phyloP scores from a whole-genome alignment of 139 green algal genomes.

The Edaphochlamys debaryana region DNA sequence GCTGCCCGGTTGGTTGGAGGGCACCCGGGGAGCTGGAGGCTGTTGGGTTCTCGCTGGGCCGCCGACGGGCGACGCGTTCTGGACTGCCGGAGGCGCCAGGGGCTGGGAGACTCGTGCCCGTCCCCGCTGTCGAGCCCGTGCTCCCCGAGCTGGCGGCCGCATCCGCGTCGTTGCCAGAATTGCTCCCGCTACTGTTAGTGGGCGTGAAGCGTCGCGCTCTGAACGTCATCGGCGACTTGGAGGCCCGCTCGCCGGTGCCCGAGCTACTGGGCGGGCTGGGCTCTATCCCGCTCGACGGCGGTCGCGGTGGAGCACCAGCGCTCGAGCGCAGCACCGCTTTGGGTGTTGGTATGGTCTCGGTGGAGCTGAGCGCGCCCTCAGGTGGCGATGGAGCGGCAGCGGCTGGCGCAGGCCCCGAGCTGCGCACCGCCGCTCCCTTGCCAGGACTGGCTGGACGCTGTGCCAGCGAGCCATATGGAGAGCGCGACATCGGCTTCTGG shows the following conservation, averaged over 20 bases:
- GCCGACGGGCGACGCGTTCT: background rate
- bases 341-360: background rate
- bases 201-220: constrained; percentile 14
- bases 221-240: constrained; percentile 38
- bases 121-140: background rate
- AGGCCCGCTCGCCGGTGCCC: background rate
- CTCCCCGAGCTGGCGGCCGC: background rate
- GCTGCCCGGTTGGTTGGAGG: too few species aligned
- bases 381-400: background rate
- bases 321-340: background rate
- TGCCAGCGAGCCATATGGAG: too few species aligned
- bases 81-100: background rate
- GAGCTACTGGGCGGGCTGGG: background rate
- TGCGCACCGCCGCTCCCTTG: too few species aligned
- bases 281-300: background rate
- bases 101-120: background rate
- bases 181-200: constrained; percentile 2
- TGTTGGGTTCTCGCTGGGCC: background rate
- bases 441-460: too few species aligned
- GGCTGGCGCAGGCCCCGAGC: too few species aligned
- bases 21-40: constrained; percentile 3
- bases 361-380: constrained; percentile 20
- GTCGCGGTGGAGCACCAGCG: background rate
- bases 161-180: background rate
- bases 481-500: background rate